Percentiles rank a stretch among this genome's conserved stretches.
Evolutionary conservation across 2,329 filamentous ascomycete genomes (phyloP).

Genomic region (Claviceps purpurea): DNA sequence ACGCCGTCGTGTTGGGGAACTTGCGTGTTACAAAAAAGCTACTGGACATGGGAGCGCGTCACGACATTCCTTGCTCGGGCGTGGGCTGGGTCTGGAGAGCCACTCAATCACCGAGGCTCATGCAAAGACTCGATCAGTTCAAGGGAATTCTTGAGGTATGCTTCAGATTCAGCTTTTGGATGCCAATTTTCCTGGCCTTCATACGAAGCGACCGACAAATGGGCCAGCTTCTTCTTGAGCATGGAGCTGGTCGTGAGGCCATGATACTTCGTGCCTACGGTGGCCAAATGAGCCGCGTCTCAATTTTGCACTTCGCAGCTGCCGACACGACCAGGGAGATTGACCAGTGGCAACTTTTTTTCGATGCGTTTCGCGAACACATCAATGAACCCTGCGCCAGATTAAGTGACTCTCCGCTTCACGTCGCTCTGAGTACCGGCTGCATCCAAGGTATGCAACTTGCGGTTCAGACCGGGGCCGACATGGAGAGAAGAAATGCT

Average conservation of each 20-base stretch:
- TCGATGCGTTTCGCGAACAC: neutral
- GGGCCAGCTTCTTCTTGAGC: neutral
- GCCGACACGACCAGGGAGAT: neutral
- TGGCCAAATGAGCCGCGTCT: neutral
- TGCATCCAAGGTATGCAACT: neutral
- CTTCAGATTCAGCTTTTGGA: neutral
- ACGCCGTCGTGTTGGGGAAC: neutral
- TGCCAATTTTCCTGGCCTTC: slow-evolving; percentile 1
- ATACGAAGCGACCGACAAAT: neutral
- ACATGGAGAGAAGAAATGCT: neutral
- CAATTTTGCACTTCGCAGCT: neutral
- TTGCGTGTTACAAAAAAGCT: neutral
- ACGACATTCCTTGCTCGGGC: neutral
- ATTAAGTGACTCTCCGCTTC: neutral
- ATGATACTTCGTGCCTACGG: neutral
- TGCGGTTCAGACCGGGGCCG: neutral
- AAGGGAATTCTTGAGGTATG: neutral
- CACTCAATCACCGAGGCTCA: neutral
- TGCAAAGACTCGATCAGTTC: neutral
- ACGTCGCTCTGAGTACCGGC: neutral
- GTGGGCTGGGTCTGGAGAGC: neutral
- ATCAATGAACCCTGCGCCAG: neutral
- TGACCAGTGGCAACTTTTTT: neutral
- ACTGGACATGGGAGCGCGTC: neutral
- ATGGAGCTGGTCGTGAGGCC: neutral